Percentiles rank a stretch among this genome's conserved stretches.
Conservation (phyloP, 768 basidiomycete genomes). For the Exsudoporus frostii region DNA sequence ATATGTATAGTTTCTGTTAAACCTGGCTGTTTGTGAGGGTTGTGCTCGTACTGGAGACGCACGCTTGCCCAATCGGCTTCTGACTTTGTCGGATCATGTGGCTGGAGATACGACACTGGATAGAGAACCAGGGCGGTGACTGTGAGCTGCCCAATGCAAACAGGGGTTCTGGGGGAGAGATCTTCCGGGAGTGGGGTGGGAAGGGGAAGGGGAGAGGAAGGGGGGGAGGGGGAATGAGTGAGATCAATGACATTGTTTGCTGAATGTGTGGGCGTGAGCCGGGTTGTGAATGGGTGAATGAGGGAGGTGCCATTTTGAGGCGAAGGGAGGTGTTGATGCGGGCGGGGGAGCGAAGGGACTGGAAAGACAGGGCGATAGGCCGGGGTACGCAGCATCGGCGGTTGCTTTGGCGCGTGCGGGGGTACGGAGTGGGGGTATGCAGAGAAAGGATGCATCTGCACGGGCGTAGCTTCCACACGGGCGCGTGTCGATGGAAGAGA, state of each 20-base stretch:
- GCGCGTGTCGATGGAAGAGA: conserved; percentile 25
- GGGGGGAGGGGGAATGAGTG: conserved; percentile 57
- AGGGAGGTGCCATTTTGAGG: conserved; percentile 26
- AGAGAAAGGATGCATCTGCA: conserved; percentile 23
- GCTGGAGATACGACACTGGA: conserved; percentile 64
- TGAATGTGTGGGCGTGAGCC: conserved; percentile 25
- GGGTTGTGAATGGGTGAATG: conserved; percentile 16
- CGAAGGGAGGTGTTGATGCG: conserved; percentile 19
- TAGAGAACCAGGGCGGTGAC: conserved; percentile 85
- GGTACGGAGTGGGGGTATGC: conserved; percentile 23
- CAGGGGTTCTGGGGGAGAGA: conserved; percentile 73
- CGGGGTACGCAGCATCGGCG: conserved; percentile 20
- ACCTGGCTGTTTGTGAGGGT: conserved; percentile 46
- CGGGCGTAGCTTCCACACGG: conserved; percentile 39
- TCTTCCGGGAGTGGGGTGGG: conserved; percentile 46
- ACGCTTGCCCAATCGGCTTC: conserved; percentile 69
- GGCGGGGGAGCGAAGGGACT: conserved; percentile 35
- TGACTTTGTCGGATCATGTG: conserved; percentile 37
- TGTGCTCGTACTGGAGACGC: conserved; percentile 68
- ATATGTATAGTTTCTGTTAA: conserved; percentile 76
- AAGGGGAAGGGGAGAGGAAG: conserved; percentile 38
- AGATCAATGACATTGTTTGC: conserved; percentile 70
- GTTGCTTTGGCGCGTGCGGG: conserved; percentile 26
- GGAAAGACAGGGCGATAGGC: conserved; percentile 53
- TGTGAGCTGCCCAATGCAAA: conserved; percentile 85